These are phyloP conservation scores for Salisapilia sapeloensis DNA, from an alignment of 352 stramenopile species.

Conservation along the genomic window DNA sequence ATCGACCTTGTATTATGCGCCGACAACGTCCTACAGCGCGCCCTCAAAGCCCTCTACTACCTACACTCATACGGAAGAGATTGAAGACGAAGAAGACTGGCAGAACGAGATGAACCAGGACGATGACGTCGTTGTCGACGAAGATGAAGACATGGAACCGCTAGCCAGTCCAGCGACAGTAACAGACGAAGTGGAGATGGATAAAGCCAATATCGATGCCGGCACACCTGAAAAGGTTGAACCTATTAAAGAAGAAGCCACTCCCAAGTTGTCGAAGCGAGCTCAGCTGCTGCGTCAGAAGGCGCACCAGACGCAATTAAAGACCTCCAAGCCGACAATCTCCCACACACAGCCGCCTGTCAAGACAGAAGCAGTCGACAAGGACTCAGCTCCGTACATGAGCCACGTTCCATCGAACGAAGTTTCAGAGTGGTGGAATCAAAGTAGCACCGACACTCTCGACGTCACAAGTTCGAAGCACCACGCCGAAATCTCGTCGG, in stretches of 20 bases:
- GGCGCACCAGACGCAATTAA: conserved; percentile 28
- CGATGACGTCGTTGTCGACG: neutral
- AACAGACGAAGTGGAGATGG: no score
- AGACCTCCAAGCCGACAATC: conserved; percentile 35
- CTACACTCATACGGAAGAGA: conserved; percentile 6
- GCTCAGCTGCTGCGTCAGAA: conserved; percentile 60
- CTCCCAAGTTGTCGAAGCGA: conserved; percentile 39
- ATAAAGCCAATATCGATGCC: no score
- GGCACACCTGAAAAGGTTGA: conserved; percentile 7
- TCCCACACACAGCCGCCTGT: conserved; percentile 1
- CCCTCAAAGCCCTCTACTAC: conserved; percentile 2
- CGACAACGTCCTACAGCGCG: conserved; percentile 34
- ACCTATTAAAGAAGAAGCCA: conserved; percentile 4
- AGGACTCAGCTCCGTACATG: conserved; percentile 4
- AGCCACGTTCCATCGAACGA: conserved; percentile 67
- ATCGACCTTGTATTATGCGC: conserved; percentile 21
- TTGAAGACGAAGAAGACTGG: conserved; percentile 8
- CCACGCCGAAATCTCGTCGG: conserved; percentile 15
- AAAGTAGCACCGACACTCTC: conserved; percentile 10
- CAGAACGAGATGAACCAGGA: conserved; percentile 11
- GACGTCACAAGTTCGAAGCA: conserved; percentile 7
- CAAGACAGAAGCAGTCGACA: conserved; percentile 5
- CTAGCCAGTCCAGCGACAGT: conserved; percentile 3
- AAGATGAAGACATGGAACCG: neutral
- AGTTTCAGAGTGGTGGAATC: conserved; percentile 73